Percentiles rank a stretch among this genome's conserved stretches.
These are phyloP conservation scores for Diutina pseudorugosa DNA, from an alignment of 1,139 yeast genomes.

Conservation along the genomic window DNA sequence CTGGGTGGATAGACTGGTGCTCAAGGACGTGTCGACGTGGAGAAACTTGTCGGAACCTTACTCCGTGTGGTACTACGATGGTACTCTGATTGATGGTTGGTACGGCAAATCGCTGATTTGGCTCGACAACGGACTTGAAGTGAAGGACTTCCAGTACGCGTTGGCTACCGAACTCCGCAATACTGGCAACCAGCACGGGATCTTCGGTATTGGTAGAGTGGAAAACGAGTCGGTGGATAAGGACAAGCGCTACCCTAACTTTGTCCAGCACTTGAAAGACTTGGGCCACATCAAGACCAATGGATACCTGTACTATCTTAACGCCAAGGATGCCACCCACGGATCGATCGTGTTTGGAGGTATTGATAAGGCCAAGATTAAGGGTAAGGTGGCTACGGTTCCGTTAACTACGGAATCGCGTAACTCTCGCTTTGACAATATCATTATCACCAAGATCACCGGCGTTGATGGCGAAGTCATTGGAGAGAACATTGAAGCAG, in stretches of 20 bases:
- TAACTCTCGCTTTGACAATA: no score
- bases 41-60: constrained; percentile 5
- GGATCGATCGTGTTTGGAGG: background rate
- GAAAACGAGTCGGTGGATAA: background rate
- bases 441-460: background rate
- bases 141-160: constrained; percentile 7
- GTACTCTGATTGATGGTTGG: constrained; percentile 5
- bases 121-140: constrained; percentile 1
- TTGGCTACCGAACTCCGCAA: background rate
- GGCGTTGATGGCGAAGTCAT: no score
- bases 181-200: constrained; percentile 4
- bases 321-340: background rate
- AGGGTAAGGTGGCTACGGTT: background rate
- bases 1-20: background rate
- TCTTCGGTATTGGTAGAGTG: constrained; percentile 7
- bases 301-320: background rate
- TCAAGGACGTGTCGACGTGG: background rate
- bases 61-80: constrained; percentile 6
- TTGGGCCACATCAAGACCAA: background rate
- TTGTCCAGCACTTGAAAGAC: background rate
- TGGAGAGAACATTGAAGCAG: background rate
- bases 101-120: constrained; percentile 6
- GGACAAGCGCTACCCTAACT: background rate
- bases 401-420: no score
- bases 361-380: background rate